These are phyloP conservation scores for Solanum pennellii DNA, from an alignment of 257 asterid species.

Conservation along the genomic window DNA sequence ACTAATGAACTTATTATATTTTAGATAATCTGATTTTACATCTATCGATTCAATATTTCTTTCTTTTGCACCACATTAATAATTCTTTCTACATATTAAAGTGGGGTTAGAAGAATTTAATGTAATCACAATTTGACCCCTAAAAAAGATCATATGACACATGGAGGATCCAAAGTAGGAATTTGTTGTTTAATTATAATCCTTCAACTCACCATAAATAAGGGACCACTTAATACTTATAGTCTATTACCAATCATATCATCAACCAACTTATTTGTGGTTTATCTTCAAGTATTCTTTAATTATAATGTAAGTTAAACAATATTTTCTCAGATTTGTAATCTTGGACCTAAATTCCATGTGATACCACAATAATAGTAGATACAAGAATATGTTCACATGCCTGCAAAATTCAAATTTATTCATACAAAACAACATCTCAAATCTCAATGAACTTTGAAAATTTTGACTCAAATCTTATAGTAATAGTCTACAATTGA, in stretches of 20 bases:
- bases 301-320: not conserved
- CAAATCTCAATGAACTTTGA: not conserved
- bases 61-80: not conserved
- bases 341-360: slow-evolving; percentile 7
- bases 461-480: slow-evolving; percentile 11
- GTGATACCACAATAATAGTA: slow-evolving; percentile 17
- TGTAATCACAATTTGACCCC: not conserved
- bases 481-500: not conserved
- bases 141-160: not conserved
- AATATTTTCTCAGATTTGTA: not conserved
- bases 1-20: too few relatives aligned
- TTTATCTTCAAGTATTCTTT: not conserved
- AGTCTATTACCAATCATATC: slow-evolving; percentile 23
- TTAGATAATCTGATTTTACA: too few relatives aligned
- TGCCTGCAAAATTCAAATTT: slow-evolving; percentile 9
- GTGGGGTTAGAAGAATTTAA: not conserved
- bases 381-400: slow-evolving; percentile 44
- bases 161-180: not conserved
- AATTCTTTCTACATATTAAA: too few relatives aligned
- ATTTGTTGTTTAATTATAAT: not conserved
- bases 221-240: not conserved
- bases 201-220: not conserved
- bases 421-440: not conserved
- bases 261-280: slow-evolving; percentile 10
- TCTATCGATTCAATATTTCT: not conserved